Evolutionary conservation across 2,329 filamentous ascomycete genomes (phyloP).

Genomic region (Aspergillus vadensis): DNA sequence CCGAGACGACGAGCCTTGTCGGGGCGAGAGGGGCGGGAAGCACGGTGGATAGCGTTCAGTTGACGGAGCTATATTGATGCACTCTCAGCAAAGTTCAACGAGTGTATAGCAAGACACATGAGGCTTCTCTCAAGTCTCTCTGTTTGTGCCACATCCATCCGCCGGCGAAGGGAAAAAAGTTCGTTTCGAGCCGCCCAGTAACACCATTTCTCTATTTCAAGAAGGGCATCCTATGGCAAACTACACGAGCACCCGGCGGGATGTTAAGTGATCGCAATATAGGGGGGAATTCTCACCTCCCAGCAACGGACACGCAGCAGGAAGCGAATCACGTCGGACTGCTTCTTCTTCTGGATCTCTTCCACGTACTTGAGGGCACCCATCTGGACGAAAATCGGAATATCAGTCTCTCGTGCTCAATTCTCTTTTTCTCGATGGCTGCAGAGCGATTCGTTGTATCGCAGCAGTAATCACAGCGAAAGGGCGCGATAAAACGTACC

Average conservation of each 20-base stretch:
- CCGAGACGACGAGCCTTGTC: conserved; percentile 99
- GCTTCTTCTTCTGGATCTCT: conserved; percentile 99
- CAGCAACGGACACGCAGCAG: conserved; percentile 99
- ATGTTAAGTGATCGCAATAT: conserved; percentile 40
- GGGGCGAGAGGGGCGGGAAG: conserved; percentile 94
- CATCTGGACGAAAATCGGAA: conserved; percentile 62
- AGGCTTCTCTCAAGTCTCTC: conserved; percentile 26
- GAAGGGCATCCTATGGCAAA: conserved; percentile 34
- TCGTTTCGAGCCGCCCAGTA: conserved; percentile 34
- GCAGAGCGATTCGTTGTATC: background rate
- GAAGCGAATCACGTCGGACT: conserved; percentile 99
- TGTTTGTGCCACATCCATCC: conserved; percentile 51
- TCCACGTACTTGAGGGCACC: conserved; percentile 99
- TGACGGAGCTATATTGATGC: conserved; percentile 99
- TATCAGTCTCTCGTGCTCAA: conserved; percentile 17
- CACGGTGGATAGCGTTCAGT: conserved; percentile 99
- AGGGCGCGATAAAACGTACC: conserved; percentile 34
- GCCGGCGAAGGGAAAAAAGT: conserved; percentile 30
- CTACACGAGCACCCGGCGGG: conserved; percentile 40
- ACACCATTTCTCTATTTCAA: conserved; percentile 28
- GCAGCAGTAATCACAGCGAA: background rate
- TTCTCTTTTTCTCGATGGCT: background rate
- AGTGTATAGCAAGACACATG: conserved; percentile 83
- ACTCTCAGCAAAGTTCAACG: conserved; percentile 99
- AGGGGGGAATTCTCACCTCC: conserved; percentile 67